Percentiles rank a stretch among this genome's conserved stretches.
Conservation (phyloP, 345 rosid species). For the Melaleuca quinquenervia region DNA sequence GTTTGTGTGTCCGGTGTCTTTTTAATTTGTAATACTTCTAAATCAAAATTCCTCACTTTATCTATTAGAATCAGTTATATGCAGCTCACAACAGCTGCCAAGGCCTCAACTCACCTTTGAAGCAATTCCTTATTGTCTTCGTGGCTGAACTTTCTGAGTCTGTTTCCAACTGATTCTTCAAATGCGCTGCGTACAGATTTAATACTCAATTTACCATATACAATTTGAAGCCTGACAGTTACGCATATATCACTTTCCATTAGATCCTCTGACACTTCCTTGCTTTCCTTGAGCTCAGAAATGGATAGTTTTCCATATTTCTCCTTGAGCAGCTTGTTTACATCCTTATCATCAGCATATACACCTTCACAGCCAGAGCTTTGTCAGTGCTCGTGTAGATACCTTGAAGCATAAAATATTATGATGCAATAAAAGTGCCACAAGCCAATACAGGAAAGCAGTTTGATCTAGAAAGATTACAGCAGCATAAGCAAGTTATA, state of each 20-base stretch:
- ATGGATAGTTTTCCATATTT: constrained; percentile 47
- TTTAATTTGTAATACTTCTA: not conserved
- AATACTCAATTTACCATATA: constrained; percentile 60
- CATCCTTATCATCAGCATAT: constrained; percentile 55
- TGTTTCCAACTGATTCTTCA: constrained; percentile 75
- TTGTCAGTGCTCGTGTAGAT: not conserved
- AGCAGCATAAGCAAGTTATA: not conserved
- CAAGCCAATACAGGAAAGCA: not conserved
- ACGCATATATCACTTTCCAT: constrained; percentile 53
- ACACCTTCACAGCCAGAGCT: constrained; percentile 30
- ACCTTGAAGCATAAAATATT: not conserved
- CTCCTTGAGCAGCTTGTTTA: constrained; percentile 42
- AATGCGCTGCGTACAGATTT: constrained; percentile 71
- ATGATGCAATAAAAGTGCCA: not conserved
- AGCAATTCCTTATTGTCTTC: constrained; percentile 56
- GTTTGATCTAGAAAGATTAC: not conserved
- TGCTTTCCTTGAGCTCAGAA: constrained; percentile 48
- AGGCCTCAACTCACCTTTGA: constrained; percentile 37
- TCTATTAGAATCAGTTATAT: not conserved
- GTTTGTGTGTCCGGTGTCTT: not conserved
- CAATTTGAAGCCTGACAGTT: constrained; percentile 77
- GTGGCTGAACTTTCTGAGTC: constrained; percentile 63
- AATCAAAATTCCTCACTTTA: not conserved
- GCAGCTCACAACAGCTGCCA: not conserved
- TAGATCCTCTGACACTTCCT: constrained; percentile 40